Conservation (phyloP, 1,284 basidiomycete genomes). For the Porodaedalea pini region DNA sequence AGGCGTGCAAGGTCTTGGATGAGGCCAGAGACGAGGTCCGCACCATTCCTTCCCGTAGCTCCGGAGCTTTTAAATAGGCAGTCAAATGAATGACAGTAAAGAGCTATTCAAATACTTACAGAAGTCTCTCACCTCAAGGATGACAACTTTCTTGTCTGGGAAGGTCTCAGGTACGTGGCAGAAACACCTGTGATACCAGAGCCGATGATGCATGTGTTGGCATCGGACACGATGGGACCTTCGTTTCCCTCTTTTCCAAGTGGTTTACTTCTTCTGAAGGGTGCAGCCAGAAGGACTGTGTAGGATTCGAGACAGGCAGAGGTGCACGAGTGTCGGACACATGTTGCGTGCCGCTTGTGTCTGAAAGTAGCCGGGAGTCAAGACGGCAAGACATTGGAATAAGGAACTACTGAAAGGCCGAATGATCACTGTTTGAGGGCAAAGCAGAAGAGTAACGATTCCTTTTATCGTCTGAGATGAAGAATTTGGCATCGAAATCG, state of each 20-base stretch:
- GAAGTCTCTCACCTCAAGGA: slow-evolving; percentile 76
- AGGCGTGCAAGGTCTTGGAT: slow-evolving; percentile 46
- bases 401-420: too few relatives aligned
- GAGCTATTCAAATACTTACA: slow-evolving; percentile 46
- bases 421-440: too few relatives aligned
- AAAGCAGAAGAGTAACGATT: too few relatives aligned
- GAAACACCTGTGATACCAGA: slow-evolving; percentile 74
- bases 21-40: slow-evolving; percentile 59
- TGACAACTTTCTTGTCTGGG: slow-evolving; percentile 40
- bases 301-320: too few relatives aligned
- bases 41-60: slow-evolving; percentile 77
- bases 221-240: slow-evolving; percentile 50
- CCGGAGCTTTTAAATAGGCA: slow-evolving; percentile 55
- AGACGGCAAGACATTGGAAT: too few relatives aligned
- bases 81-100: not conserved
- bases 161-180: slow-evolving; percentile 58
- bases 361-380: too few relatives aligned
- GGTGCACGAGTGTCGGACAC: too few relatives aligned
- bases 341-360: too few relatives aligned
- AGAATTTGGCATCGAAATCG: too few relatives aligned
- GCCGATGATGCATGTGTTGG: slow-evolving; percentile 74
- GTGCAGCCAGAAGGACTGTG: too few relatives aligned
- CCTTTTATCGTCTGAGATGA: too few relatives aligned
- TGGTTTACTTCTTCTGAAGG: slow-evolving; percentile 62
- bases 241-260: slow-evolving; percentile 59